Evolutionary conservation across 768 basidiomycete genomes (phyloP).

Genomic region (Tricholoma flavovirens): DNA sequence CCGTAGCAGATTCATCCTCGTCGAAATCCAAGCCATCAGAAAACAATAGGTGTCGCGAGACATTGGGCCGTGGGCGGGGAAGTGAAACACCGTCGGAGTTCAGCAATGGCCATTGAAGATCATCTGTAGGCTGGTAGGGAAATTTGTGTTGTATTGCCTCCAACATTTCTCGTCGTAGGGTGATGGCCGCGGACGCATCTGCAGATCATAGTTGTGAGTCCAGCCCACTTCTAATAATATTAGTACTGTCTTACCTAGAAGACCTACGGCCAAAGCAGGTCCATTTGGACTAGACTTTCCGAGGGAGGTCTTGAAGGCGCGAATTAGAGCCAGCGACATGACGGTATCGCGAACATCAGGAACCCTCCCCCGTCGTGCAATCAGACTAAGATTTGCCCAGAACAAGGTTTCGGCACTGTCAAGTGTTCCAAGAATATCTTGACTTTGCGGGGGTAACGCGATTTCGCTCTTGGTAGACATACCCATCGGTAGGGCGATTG

Average conservation of each 20-base stretch:
- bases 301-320: constrained; percentile 75
- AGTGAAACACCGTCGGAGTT: constrained; percentile 37
- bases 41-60: constrained; percentile 10
- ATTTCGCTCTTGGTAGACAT: constrained; percentile 44
- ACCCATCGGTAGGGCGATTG: constrained; percentile 80
- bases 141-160: constrained; percentile 78
- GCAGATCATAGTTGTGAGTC: not conserved
- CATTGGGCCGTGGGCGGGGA: constrained; percentile 20
- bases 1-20: constrained; percentile 30
- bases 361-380: constrained; percentile 55
- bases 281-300: constrained; percentile 50
- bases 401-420: constrained; percentile 66
- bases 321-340: constrained; percentile 62
- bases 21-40: constrained; percentile 26
- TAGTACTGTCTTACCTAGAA: constrained; percentile 48
- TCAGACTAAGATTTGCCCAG: constrained; percentile 55
- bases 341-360: constrained; percentile 70
- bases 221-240: not conserved
- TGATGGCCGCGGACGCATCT: constrained; percentile 77
- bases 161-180: constrained; percentile 79
- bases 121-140: constrained; percentile 42
- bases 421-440: constrained; percentile 57
- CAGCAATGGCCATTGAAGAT: constrained; percentile 70
- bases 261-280: constrained; percentile 50
- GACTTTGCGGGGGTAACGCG: constrained; percentile 37